A percentile compares a stretch with the other conserved stretches of the same genome.
phyloP scores from a whole-genome alignment of 371 early-diverging fungal species.

The Coemansia sp. region DNA sequence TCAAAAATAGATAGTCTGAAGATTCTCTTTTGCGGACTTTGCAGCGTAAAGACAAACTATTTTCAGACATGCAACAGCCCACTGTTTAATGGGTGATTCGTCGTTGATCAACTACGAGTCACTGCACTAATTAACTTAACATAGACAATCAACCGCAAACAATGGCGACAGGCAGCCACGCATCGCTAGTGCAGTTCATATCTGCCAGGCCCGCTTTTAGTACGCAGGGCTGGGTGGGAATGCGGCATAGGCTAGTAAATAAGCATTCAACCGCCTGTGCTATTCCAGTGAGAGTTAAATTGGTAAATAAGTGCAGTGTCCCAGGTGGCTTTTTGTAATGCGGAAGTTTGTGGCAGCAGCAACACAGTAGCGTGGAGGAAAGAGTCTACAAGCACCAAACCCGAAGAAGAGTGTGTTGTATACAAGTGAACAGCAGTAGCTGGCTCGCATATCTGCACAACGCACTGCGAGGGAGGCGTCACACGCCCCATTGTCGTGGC shows the following conservation, averaged over 20 bases:
- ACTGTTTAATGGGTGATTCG: not conserved
- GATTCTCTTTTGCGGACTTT: too few species aligned
- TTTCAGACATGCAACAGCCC: not conserved
- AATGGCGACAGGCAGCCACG: not conserved
- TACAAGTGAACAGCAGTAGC: not conserved
- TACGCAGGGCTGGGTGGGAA: too few species aligned
- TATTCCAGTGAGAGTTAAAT: not conserved
- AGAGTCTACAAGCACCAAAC: too few species aligned
- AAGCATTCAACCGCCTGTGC: not conserved
- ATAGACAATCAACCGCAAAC: not conserved
- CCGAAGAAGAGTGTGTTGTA: too few species aligned
- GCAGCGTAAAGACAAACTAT: not conserved
- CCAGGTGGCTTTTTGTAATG: not conserved
- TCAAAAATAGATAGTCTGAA: too few species aligned
- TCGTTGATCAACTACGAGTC: not conserved
- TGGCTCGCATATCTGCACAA: not conserved
- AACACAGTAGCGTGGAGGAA: too few species aligned
- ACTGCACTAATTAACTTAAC: not conserved
- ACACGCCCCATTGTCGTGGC: not conserved
- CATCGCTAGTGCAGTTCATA: not conserved
- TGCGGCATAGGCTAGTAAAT: not conserved
- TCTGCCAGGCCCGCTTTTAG: not conserved
- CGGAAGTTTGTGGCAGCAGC: too few species aligned
- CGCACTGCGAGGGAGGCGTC: constrained; percentile 4
- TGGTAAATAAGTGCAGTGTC: not conserved